Conservation (phyloP, 2,329 filamentous ascomycete species). For the Paraphaeosphaeria sporulosa region DNA sequence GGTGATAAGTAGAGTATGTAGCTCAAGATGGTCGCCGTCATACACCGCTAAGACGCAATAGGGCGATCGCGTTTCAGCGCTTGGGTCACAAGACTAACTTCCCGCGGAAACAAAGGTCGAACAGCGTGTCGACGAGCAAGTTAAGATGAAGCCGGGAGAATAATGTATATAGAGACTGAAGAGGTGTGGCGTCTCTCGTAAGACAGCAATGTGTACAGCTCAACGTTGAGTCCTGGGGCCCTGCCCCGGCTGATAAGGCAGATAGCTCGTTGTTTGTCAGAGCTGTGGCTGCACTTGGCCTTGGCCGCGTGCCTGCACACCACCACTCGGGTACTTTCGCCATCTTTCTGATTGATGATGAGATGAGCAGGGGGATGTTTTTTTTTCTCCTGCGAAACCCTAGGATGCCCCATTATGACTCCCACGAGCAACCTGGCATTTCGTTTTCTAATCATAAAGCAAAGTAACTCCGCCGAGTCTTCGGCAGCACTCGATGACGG, state of each 20-base stretch:
- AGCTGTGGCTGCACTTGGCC: slow-evolving; percentile 4
- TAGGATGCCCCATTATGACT: slow-evolving; percentile 2
- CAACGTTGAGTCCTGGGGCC: background rate
- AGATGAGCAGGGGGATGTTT: slow-evolving; percentile 1
- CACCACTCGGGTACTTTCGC: slow-evolving; percentile 1
- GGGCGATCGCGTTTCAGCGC: slow-evolving; percentile 17
- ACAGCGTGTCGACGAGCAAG: slow-evolving; percentile 11
- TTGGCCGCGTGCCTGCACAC: background rate
- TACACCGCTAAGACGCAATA: slow-evolving; percentile 16
- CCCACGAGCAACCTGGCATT: background rate
- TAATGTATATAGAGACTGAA: background rate
- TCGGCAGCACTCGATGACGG: slow-evolving; percentile 6
- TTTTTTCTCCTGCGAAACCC: background rate
- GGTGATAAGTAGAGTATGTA: slow-evolving; percentile 11
- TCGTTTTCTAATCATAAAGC: slow-evolving; percentile 3
- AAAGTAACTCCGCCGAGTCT: slow-evolving; percentile 1
- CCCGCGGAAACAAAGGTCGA: slow-evolving; percentile 22
- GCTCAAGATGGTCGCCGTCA: slow-evolving; percentile 14
- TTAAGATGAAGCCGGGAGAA: background rate
- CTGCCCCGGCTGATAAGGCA: slow-evolving; percentile 5
- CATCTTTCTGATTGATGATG: slow-evolving; percentile 5
- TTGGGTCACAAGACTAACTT: slow-evolving; percentile 17
- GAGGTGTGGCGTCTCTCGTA: background rate
- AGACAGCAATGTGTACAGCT: background rate
- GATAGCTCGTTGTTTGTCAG: slow-evolving; percentile 9